phyloP scores from a whole-genome alignment of 345 rosid genomes.

The Odontarrhena argentea region DNA sequence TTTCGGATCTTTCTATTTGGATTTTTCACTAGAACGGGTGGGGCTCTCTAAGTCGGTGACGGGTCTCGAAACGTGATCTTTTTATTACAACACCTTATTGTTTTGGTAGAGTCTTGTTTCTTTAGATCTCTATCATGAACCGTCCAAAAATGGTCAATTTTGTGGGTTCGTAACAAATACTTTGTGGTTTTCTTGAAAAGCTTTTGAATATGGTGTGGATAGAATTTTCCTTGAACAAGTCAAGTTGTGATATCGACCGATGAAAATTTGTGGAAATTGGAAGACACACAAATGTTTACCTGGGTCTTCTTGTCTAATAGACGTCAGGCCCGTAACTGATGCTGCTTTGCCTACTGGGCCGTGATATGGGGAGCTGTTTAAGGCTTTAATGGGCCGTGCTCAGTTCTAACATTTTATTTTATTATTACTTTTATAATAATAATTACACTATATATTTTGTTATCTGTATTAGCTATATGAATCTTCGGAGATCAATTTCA shows the following conservation, averaged over 20 bases:
- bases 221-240: neutral
- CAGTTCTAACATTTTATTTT: neutral
- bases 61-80: constrained; percentile 17
- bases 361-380: constrained; percentile 4
- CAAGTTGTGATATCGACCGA: neutral
- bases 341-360: neutral
- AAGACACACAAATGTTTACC: neutral
- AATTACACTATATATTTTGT: too few relatives aligned
- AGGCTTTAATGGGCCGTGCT: neutral
- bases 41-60: constrained; percentile 23
- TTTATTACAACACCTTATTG: neutral
- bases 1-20: constrained; percentile 33
- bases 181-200: neutral
- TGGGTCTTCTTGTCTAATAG: neutral
- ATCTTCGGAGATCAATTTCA: too few relatives aligned
- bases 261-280: too few relatives aligned
- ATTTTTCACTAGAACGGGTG: constrained; percentile 25
- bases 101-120: constrained; percentile 17
- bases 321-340: constrained; percentile 20
- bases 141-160: constrained; percentile 35
- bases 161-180: constrained; percentile 19
- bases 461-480: too few relatives aligned
- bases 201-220: neutral
- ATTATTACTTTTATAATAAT: too few relatives aligned
- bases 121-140: constrained; percentile 22